Evolutionary conservation across 352 stramenopile genomes (phyloP), one percentile per base, ranked within the genome.

Genomic region (Peronospora belbahrii): DNA sequence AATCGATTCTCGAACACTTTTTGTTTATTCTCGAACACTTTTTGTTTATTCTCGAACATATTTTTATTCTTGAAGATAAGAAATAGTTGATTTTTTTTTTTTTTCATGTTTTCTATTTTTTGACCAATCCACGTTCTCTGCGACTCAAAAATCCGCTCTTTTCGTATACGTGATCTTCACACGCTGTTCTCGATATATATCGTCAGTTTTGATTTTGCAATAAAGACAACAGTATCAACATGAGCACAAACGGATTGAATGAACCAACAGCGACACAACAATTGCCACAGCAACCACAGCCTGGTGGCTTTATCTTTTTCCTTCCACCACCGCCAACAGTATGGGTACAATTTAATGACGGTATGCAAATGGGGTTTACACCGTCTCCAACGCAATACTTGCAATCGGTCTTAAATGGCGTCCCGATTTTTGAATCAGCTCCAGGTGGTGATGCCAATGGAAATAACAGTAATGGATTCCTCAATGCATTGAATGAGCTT

Each of bases 341-440:
- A 40, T 78, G 53, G 42, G 45, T 88, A 37, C 71, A 85, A 42
- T 74, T 88, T 27, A 57, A 65, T 23, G 59, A 85, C 40, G 74
- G 76, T 15, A 48, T 66, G 36, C 70, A 70, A 24, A 17, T 87
- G 38, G 56, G 52, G 11, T 65, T 83, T 48, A 72, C 61, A 17
- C 72, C 75, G 37, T 63, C 72, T 7, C 70, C 70, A 1, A 39
- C 54, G 18, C 53, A 36, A 10, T 56, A 79, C 24, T 37, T 74
- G 33, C 71, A 64, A 46, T 71, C 68, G 6, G 28, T 83, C 18
- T 13, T 77, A 18, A 54, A 40, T 17, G 61, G 64, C n/a, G 18
- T 42, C 17, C 50, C 60, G 13, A 31, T 74, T 6, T 59, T 57
- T 28, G 48, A 40, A 3, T 52, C 50, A 0, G 19, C 37, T 22